These are phyloP conservation scores for Straminergon stramineum DNA, from an alignment of 225 moss, liverwort and hornwort genomes.

Conservation along the genomic window DNA sequence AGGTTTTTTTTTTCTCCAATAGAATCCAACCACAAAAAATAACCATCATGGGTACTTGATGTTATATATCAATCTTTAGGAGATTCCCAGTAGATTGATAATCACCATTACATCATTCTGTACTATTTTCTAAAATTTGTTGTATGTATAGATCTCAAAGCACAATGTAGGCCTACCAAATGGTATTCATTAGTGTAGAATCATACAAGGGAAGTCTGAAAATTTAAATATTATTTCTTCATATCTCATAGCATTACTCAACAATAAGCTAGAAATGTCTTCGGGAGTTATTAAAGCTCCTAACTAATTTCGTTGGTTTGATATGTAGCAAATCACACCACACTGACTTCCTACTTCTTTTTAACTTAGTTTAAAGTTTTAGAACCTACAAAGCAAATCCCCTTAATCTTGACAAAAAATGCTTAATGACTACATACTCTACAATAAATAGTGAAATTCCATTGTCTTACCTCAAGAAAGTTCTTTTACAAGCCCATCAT, in stretches of 20 bases:
- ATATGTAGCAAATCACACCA: too few species aligned
- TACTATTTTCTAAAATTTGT: not conserved
- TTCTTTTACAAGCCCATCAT: not conserved
- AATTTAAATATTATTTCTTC: too few species aligned
- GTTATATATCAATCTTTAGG: not conserved
- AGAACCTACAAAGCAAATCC: not conserved
- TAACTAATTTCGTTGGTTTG: not conserved
- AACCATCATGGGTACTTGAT: not conserved
- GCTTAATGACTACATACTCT: not conserved
- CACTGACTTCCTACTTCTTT: not conserved
- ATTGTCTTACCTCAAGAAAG: rapidly evolving
- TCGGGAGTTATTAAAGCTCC: not conserved
- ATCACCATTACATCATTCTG: not conserved
- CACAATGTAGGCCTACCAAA: not conserved
- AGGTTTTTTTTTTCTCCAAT: too few species aligned
- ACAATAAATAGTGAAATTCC: not conserved
- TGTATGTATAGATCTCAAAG: not conserved
- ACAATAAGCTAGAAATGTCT: not conserved
- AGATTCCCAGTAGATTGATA: not conserved
- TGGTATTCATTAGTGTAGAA: not conserved
- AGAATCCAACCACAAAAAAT: not conserved
- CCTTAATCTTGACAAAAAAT: not conserved
- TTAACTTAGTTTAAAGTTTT: not conserved
- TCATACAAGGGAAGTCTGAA: rapidly evolving
- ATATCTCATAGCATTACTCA: not conserved